Base-by-base conservation (phyloP, 495 filamentous ascomycete species). In the Parmelia sp. region DNA sequence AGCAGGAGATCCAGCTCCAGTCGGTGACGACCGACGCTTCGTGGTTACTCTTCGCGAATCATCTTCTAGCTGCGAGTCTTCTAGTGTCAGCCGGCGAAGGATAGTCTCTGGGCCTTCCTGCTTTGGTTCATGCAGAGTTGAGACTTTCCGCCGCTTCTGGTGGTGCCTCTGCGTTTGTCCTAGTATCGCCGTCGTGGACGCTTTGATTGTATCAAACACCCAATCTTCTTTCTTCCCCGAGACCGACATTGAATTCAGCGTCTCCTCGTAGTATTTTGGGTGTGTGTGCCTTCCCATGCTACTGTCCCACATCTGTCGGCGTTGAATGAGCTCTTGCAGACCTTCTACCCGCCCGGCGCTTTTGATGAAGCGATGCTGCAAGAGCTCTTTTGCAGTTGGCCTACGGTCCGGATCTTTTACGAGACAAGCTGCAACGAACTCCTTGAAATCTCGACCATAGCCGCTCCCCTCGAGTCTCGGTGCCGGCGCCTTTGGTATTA, bases 181-280 rank as follows among this genome's bases (percentile, higher is more conserved):
- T 39, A 73, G 74, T 12, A 75, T 75, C 65, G 73, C 74, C 71
- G 82, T 79, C 3, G 76, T 77, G 23, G 81, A 74, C 31, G 84
- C 87, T 72, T 89, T 93, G 68, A 99, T 84, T 0, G 94, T 99
- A 70, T 97, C 94, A 71, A 99, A 99, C n/a, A 97, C 87, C 94
- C 94, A 99, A 60, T 90, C 90, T 68, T 96, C 92, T 23, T 88
- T 80, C 25, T 92, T 88, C 25, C 83, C 79, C 71, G 80, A 86
- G 62, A 78, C 81, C 59, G 80, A 85, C 71, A 90, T 79, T n/a
- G 86, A 87, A 68, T 88, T 86, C 77, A 95, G 78, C 31, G 90
- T 95, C 79, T 96, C 92, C 66, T 95, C 91, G 74, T 97, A 97
- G 71, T 89, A 92, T 65, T 86, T 85, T n/a, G 84, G 76, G 69